A percentile compares a stretch with the other conserved stretches of the same genome.
phyloP scores from a whole-genome alignment of 2,329 filamentous ascomycete genomes.

The Fonsecaea multimorphosa region DNA sequence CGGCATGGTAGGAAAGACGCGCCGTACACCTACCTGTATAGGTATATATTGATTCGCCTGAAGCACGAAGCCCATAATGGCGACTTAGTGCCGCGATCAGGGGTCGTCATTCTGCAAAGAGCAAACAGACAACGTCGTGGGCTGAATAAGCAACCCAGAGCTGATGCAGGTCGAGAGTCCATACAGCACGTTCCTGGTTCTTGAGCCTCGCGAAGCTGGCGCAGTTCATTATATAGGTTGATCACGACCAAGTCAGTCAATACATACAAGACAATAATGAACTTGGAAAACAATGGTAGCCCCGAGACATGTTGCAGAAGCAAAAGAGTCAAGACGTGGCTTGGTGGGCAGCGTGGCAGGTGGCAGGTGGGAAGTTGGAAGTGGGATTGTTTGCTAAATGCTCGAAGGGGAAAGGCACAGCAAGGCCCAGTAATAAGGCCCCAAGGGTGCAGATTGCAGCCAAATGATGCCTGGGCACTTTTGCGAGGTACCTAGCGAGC shows the following conservation, averaged over 20 bases:
- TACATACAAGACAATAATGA: not conserved
- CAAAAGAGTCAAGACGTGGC: too few relatives aligned
- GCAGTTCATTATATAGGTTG: not conserved
- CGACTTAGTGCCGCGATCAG: not conserved
- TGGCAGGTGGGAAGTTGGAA: too few relatives aligned
- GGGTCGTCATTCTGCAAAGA: not conserved
- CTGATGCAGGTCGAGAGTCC: not conserved
- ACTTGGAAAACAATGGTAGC: not conserved
- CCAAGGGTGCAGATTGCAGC: too few relatives aligned
- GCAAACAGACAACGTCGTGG: conserved; percentile 4
- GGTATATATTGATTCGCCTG: not conserved
- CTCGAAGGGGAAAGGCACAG: not conserved
- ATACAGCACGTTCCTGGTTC: not conserved
- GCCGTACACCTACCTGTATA: not conserved
- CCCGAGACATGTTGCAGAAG: not conserved
- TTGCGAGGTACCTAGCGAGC: too few relatives aligned
- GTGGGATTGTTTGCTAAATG: not conserved
- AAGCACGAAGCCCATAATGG: not conserved
- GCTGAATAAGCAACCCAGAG: conserved; percentile 6
- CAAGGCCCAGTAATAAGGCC: not conserved
- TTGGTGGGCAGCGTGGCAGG: too few relatives aligned
- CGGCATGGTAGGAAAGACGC: not conserved
- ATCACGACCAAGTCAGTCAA: not conserved
- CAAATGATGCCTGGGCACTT: too few relatives aligned
- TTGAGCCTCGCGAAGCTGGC: not conserved